These are phyloP conservation scores for Salvia hispanica DNA, from an alignment of 257 asterid species.

Conservation along the genomic window DNA sequence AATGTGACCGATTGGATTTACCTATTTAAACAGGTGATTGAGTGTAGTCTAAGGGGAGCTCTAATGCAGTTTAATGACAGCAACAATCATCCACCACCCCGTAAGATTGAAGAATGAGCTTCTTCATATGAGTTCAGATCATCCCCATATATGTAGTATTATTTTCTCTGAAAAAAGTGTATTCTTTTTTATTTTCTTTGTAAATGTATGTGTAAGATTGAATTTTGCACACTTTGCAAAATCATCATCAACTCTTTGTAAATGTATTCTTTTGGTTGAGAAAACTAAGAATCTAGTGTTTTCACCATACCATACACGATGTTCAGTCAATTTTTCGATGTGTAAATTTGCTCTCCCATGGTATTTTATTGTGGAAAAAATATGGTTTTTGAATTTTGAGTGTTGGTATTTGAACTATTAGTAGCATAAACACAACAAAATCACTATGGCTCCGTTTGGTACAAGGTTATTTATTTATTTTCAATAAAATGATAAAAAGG, in stretches of 20 bases:
- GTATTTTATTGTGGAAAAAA: no score
- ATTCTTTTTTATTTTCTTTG: constrained; percentile 20
- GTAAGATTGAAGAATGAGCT: constrained; percentile 28
- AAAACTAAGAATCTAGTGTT: background rate
- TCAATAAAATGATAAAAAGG: no score
- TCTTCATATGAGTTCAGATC: constrained; percentile 10
- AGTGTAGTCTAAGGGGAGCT: constrained; percentile 51
- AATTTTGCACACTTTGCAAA: constrained; percentile 6
- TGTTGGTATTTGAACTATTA: no score
- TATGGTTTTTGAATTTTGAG: no score
- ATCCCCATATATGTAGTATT: background rate
- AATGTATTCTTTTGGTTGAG: background rate
- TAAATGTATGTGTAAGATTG: constrained; percentile 4
- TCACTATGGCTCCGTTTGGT: no score
- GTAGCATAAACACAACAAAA: no score
- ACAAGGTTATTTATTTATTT: no score
- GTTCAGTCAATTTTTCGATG: background rate
- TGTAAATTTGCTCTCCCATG: no score
- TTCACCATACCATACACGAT: background rate
- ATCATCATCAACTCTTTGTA: background rate
- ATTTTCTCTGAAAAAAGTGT: background rate
- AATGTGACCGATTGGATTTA: background rate
- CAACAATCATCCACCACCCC: constrained; percentile 21
- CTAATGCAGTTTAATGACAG: constrained; percentile 33
- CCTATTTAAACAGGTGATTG: constrained; percentile 38